Evolutionary conservation across 2,329 filamentous ascomycete species (phyloP).

Genomic region (Epichloe typhina): DNA sequence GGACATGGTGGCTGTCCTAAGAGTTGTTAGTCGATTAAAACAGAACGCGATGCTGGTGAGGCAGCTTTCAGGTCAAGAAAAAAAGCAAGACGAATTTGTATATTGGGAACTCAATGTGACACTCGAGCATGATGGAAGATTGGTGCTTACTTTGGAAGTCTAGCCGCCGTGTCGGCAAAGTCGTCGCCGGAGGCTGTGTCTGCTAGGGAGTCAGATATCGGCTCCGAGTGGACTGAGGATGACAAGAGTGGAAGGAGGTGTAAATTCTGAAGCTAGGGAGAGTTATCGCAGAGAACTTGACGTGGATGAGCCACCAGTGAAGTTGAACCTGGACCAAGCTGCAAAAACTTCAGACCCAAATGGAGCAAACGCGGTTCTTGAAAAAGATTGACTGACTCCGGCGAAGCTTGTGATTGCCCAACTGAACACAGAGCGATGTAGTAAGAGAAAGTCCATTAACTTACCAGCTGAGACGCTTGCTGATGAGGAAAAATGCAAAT

Average conservation of each 20-base stretch:
- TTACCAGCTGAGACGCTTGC: neutral
- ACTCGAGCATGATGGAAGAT: neutral
- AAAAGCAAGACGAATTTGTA: no score
- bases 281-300: no score
- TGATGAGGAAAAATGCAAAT: neutral
- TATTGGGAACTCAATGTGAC: no score
- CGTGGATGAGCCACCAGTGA: no score
- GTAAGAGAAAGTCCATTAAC: neutral
- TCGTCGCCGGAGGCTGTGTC: neutral
- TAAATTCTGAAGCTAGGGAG: no score
- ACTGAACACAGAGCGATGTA: no score
- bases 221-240: neutral
- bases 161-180: neutral
- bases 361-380: no score
- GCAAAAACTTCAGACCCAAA: no score
- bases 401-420: no score
- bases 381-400: no score
- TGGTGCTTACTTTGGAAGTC: neutral
- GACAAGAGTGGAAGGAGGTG: no score
- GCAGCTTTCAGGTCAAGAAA: neutral
- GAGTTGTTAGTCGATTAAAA: neutral
- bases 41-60: neutral
- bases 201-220: neutral
- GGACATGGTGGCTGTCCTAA: conserved; percentile 16
- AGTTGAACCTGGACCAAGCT: no score